Conservation (phyloP, 306 rosid species). For the Cucumis cinereus region DNA sequence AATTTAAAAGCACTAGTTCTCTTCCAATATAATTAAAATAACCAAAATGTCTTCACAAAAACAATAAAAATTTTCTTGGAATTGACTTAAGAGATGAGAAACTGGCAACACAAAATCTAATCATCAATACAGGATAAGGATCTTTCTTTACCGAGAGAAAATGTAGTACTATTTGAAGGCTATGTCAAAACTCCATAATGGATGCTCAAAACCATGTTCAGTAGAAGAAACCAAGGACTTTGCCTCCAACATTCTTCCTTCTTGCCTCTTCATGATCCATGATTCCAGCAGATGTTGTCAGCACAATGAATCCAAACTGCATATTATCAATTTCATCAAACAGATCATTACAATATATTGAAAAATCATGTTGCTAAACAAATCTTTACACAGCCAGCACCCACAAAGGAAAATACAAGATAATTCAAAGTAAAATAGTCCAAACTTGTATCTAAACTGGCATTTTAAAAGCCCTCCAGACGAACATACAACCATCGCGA, state of each 20-base stretch:
- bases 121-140: background rate
- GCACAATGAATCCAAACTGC: constrained; percentile 14
- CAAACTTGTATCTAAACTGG: background rate
- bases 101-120: constrained; percentile 5
- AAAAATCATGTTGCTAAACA: background rate
- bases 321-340: background rate
- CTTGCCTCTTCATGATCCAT: constrained; percentile 16
- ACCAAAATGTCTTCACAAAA: background rate
- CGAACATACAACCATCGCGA: no score
- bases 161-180: background rate
- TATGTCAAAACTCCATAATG: constrained; percentile 4
- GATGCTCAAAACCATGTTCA: constrained; percentile 2
- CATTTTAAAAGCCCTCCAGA: no score
- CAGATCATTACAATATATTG: background rate
- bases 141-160: constrained; percentile 1
- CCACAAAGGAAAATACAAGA: background rate
- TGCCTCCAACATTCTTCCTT: constrained; percentile 14
- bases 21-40: background rate
- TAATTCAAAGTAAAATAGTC: background rate
- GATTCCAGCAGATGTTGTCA: constrained; percentile 13
- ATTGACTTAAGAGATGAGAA: background rate
- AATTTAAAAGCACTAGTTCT: background rate
- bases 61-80: background rate
- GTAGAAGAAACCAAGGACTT: constrained; percentile 15
- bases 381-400: background rate